Evolutionary conservation across 352 stramenopile genomes (phyloP), one percentile per base, ranked within the genome.

Genomic region (Phytopythium sindhum): DNA sequence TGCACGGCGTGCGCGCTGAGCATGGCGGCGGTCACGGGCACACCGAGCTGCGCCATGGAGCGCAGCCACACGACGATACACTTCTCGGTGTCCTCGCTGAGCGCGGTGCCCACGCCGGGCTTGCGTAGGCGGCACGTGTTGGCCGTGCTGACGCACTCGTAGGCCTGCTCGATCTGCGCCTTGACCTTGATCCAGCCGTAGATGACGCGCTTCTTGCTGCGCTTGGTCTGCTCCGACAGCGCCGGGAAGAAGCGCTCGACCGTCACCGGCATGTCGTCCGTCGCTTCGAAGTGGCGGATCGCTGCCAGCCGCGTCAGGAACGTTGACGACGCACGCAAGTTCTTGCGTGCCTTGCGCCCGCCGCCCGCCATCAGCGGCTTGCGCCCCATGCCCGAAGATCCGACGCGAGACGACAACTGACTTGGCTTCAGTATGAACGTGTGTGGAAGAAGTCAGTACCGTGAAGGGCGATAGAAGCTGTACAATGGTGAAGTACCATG

Each of bases 151-250:
- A 74, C 63, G 7, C 65, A 72, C 24, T 76, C 68, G 35, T 68
- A 78, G 21, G 66, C 69, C n/a, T 69, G 64, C 60, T 76, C 69
- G 42, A 78, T 78, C 55, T 76, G 69, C 1, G 61, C 68, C 33
- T 61, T 62, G 45, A 64, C 63, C 29, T 74, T 74, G 24, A 76
- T 42, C 68, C 72, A 78, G 51, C 55, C 44, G 68, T 78, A 78
- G 19, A 78, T 61, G 41, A 74, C 68, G 26, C 71, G 71, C 57
- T 78, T 78, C 60, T 78, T 78, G 54, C 64, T 78, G 51, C 65
- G 65, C 41, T 75, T 74, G 29, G 60, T 65, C 37, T 75, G 41
- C 28, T 48, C 50, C 12, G 62, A 68, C 15, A 78, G 56, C 35
- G 31, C n/a, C 24, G 68, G 65, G 35, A 75, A 78, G 39, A 78